phyloP scores from a whole-genome alignment of 768 basidiomycete species.

The Lepiota brunneoincarnata region DNA sequence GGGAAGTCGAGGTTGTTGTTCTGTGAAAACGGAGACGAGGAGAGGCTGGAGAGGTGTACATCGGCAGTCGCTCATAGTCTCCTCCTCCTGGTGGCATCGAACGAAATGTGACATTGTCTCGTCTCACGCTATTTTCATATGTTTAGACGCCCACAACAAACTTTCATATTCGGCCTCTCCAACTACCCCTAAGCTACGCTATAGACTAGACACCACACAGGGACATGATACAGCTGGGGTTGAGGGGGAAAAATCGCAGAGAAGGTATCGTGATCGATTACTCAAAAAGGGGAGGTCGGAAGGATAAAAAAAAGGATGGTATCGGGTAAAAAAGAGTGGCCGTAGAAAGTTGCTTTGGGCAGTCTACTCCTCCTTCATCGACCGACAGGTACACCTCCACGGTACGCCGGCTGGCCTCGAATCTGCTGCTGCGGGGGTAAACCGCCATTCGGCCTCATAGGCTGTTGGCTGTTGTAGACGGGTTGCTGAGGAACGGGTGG shows the following conservation, averaged over 20 bases:
- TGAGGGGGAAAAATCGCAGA: no score
- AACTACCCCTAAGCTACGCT: no score
- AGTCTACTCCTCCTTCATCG: conserved; percentile 25
- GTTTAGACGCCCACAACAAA: no score
- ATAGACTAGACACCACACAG: no score
- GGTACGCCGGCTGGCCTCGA: conserved; percentile 30
- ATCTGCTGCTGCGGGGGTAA: conserved; percentile 19
- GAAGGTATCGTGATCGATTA: no score
- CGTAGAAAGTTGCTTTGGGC: conserved; percentile 1
- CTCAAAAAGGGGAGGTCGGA: not conserved
- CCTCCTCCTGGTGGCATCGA: conserved; percentile 16
- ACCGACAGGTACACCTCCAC: conserved; percentile 34
- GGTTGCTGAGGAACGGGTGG: conserved; percentile 9
- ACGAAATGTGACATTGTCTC: conserved; percentile 25
- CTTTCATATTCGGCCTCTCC: no score
- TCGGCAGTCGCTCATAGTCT: conserved; percentile 48
- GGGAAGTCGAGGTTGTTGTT: conserved; percentile 9
- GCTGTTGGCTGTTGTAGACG: conserved; percentile 13
- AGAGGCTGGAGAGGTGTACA: conserved; percentile 36
- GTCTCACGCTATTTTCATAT: no score
- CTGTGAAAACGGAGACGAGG: conserved; percentile 24
- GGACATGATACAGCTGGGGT: no score
- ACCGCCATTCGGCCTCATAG: conserved; percentile 19
- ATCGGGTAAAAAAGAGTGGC: not conserved
- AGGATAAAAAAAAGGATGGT: not conserved